Evolutionary conservation across 768 basidiomycete species (phyloP), one percentile per base, ranked within the genome.

Genomic region (Pleurotus ostreatus): DNA sequence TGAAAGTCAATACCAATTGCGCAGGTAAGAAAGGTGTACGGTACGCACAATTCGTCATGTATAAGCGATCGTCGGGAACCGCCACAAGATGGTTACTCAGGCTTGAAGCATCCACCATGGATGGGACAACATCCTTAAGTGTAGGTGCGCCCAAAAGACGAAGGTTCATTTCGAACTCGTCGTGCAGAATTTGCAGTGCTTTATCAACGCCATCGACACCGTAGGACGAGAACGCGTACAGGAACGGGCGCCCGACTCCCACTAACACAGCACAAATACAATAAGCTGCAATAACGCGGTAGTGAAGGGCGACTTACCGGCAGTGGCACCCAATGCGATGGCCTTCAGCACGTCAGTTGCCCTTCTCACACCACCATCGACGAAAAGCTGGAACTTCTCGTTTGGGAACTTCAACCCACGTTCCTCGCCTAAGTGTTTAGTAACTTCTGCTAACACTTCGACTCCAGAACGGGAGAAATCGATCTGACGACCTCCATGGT

Each of bases 111-210:
- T 98, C 93, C 6, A 98, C 92, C 95, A 98, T 95, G 44, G 84
- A 82, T 0, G 89, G 91, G 0, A 85, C 83, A 55, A 98, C 74
- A 34, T 98, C 92, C 53, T 78, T 79, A 44, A 98, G 68, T 0
- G 81, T 88, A 3, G 78, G 83, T 0, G 94, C 94, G 5, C 96
- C 96, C 25, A 99, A 71, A 1, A 98, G 77, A 13, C 95, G 87
- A 82, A 98, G 81, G 71, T 96, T 94, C 96, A 98, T 98, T 76
- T 95, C 92, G 63, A 99, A 93, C 70, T 99, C 96, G 62, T 95
- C 92, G 60, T 80, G 78, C 46, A 95, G 69, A 49, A 96, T 91
- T 62, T 90, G 81, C 53, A 97, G 65, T 0, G 92, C 91, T 60
- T 81, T 84, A 53, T 91, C 86, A 22, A 96, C 88, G 7, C 96